Conservation (phyloP, 2,329 filamentous ascomycete genomes). For the Colletotrichum sidae region DNA sequence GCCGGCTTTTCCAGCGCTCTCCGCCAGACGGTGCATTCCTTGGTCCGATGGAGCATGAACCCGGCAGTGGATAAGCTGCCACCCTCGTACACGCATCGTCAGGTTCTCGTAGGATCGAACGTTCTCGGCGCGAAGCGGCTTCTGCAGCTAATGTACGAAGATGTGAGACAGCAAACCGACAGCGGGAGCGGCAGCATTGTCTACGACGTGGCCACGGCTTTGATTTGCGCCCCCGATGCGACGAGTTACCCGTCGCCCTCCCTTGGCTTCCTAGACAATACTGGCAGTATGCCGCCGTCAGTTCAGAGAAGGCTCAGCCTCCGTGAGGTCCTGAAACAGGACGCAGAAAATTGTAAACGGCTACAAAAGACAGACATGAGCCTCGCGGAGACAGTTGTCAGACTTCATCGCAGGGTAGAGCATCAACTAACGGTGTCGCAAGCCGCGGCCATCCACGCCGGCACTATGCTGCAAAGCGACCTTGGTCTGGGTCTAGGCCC, state of each 20-base stretch:
- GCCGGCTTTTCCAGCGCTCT: constrained; percentile 69
- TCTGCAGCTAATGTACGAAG: constrained; percentile 73
- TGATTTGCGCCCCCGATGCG: constrained; percentile 76
- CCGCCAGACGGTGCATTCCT: constrained; percentile 69
- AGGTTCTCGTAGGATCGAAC: constrained; percentile 70
- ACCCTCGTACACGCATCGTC: constrained; percentile 78
- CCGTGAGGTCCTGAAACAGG: constrained; percentile 68
- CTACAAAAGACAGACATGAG: constrained; percentile 67
- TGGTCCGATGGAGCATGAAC: constrained; percentile 75
- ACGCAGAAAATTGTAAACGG: constrained; percentile 68
- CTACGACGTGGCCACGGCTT: constrained; percentile 75
- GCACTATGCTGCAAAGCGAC: constrained; percentile 56
- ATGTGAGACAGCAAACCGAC: constrained; percentile 72
- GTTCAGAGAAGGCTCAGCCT: constrained; percentile 66
- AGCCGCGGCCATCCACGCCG: constrained; percentile 48
- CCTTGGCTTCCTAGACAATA: constrained; percentile 48
- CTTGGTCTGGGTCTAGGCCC: constrained; percentile 55
- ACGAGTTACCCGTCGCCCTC: constrained; percentile 55
- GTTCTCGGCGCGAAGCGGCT: constrained; percentile 72
- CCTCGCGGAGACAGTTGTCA: constrained; percentile 71
- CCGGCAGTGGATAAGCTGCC: constrained; percentile 66
- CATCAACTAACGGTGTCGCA: constrained; percentile 65
- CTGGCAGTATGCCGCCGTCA: constrained; percentile 49
- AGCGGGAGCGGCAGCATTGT: constrained; percentile 69
- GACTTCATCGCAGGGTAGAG: constrained; percentile 73